These are phyloP conservation scores for Citrullus colocynthis DNA, from an alignment of 306 rosid species.

Conservation along the genomic window DNA sequence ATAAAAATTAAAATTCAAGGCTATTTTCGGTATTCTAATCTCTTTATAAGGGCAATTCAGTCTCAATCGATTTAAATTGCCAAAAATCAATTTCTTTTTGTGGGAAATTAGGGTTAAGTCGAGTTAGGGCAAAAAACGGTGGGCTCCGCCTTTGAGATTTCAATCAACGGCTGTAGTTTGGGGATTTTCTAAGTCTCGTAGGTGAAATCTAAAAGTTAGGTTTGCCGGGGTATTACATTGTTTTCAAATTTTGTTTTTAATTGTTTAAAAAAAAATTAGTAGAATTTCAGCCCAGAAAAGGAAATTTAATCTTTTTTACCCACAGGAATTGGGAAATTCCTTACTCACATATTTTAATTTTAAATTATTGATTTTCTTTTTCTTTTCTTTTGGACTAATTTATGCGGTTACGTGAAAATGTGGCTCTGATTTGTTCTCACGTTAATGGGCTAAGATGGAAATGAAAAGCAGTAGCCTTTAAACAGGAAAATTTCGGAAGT, in stretches of 20 bases:
- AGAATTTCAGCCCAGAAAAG: not conserved
- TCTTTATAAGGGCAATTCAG: not conserved
- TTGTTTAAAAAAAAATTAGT: too few species aligned
- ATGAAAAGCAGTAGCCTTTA: not conserved
- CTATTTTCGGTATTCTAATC: not conserved
- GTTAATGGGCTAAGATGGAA: not conserved
- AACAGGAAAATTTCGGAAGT: not conserved
- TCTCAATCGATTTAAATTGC: not conserved
- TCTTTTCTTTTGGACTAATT: not conserved
- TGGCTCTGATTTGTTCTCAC: not conserved
- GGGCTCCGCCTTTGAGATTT: not conserved
- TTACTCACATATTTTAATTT: not conserved
- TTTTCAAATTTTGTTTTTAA: too few species aligned
- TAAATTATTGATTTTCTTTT: not conserved
- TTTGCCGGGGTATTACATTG: too few species aligned
- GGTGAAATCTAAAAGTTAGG: not conserved
- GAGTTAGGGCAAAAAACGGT: not conserved
- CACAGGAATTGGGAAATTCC: not conserved
- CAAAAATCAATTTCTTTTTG: not conserved
- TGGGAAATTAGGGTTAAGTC: slow-evolving; percentile 1
- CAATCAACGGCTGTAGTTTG: not conserved
- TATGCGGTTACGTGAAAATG: not conserved
- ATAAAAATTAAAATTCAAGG: not conserved
- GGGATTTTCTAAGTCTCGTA: not conserved
- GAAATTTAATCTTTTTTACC: not conserved